Percentiles rank a stretch among this genome's conserved stretches.
phyloP scores from a whole-genome alignment of 2,329 filamentous ascomycete species.

The Fusarium sp. region DNA sequence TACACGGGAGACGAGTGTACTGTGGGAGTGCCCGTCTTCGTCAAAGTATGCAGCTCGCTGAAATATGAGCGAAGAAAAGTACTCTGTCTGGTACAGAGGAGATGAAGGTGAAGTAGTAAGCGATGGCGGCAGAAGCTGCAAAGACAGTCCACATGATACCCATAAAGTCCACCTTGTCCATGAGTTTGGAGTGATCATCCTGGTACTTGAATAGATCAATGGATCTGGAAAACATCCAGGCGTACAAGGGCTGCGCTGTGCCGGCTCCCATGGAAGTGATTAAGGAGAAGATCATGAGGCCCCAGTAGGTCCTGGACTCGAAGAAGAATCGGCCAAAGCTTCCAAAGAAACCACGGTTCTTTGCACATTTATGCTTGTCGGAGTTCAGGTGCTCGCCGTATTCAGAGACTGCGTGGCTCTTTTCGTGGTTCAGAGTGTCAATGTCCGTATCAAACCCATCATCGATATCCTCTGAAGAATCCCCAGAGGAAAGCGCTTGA shows the following conservation, averaged over 20 bases:
- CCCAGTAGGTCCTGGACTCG: constrained; percentile 66
- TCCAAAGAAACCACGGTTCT: constrained; percentile 57
- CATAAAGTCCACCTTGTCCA: not conserved
- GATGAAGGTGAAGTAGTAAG: constrained; percentile 60
- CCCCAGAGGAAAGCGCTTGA: constrained; percentile 68
- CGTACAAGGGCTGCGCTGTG: constrained; percentile 53
- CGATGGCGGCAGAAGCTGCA: constrained; percentile 53
- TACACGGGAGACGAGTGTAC: constrained; percentile 68
- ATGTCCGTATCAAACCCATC: constrained; percentile 55
- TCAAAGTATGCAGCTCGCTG: constrained; percentile 73
- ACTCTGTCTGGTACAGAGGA: constrained; percentile 67
- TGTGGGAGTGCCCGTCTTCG: constrained; percentile 68
- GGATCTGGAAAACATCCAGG: constrained; percentile 64
- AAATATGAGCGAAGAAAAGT: constrained; percentile 69
- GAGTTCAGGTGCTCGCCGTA: constrained; percentile 34
- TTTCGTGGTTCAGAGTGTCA: constrained; percentile 55
- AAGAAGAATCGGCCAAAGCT: constrained; percentile 69
- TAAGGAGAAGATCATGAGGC: constrained; percentile 61
- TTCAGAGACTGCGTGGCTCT: constrained; percentile 57
- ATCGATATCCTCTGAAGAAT: constrained; percentile 52
- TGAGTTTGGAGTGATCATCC: not conserved
- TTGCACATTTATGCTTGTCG: constrained; percentile 34
- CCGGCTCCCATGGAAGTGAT: constrained; percentile 57
- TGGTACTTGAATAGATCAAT: not conserved
- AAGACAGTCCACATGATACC: not conserved